Conservation (phyloP, 2,329 filamentous ascomycete species). For the Elsinoe necatrix region DNA sequence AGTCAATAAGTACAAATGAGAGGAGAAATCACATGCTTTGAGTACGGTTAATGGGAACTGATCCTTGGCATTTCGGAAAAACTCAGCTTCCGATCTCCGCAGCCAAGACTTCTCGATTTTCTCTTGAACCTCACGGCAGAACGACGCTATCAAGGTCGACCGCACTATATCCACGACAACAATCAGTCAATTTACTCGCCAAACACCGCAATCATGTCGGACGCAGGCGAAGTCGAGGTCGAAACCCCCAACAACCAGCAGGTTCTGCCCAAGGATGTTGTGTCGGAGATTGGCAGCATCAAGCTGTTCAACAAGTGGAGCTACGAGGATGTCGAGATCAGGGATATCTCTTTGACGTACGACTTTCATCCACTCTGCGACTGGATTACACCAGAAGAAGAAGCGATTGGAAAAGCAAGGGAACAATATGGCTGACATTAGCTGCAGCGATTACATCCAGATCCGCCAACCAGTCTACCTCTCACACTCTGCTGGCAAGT, state of each 20-base stretch:
- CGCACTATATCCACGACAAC: conserved; percentile 14
- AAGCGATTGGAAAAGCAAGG: neutral
- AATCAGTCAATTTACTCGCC: conserved; percentile 9
- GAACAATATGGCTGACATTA: conserved; percentile 19
- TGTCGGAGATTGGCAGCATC: conserved; percentile 78
- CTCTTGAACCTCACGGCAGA: conserved; percentile 6
- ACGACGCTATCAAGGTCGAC: conserved; percentile 15
- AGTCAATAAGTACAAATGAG: no score
- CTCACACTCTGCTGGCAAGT: conserved; percentile 96
- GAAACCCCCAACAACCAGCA: conserved; percentile 72
- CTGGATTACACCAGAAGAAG: neutral
- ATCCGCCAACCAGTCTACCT: conserved; percentile 98
- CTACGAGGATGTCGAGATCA: conserved; percentile 99
- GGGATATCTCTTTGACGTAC: conserved; percentile 99
- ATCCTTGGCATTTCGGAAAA: conserved; percentile 13
- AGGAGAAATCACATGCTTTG: no score
- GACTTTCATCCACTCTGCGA: conserved; percentile 28
- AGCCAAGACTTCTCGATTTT: conserved; percentile 14
- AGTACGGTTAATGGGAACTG: no score
- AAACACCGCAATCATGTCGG: conserved; percentile 60
- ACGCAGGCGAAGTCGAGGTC: conserved; percentile 89
- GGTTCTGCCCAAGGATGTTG: conserved; percentile 88
- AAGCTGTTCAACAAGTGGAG: conserved; percentile 98
- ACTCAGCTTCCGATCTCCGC: conserved; percentile 1
- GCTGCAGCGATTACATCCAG: conserved; percentile 92